Evolutionary conservation across 1,284 basidiomycete species (phyloP), one percentile per base, ranked within the genome.

Genomic region (Cryptococcus sp.): DNA sequence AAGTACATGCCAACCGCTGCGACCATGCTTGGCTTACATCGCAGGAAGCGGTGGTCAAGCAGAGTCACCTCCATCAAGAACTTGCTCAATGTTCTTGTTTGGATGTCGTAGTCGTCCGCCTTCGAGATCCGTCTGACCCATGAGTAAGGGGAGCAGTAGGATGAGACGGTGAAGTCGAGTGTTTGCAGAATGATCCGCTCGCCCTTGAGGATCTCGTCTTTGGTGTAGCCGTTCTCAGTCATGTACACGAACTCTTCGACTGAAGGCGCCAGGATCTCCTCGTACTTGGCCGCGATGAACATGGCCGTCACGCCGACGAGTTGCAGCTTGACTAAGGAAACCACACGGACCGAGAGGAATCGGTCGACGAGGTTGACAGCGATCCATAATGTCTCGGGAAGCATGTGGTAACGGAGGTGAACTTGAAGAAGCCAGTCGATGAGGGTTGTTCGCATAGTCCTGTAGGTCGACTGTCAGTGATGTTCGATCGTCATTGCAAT

Each of bases 1-100:
- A 88, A 88, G 83, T 94, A 99, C 96, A 99, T 99, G 53, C 93
- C 91, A 56, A 99, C 87, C 13, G 95, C 96, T n/a, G 96, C 96
- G 52, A 97, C 84, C 74, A 97, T 84, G 76, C 90, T 93, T 0
- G 95, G 94, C 79, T 94, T 95, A 60, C 89, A 93, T 52, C 91
- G 84, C 73, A 99, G 79, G 85, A 99, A 99, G 46, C 91, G 87
- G 74, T 96, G 81, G 77, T 99, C 95, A 60, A 99, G 82, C 53
- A 99, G 82, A 8, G 93, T 96, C 49, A 96, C 90, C 80, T 99
- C 96, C 74, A 94, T 95, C 75, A 99, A 81, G 83, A 97, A 99
- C 80, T 99, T 99, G 83, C 91, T 89, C 57, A 99, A 82, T 13
- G 96, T 99, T 60, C 96, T 84, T 6, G 95, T 99, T 78, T 97